Evolutionary conservation across 768 basidiomycete genomes (phyloP).

Genomic region (Xerocomus spinulosus): DNA sequence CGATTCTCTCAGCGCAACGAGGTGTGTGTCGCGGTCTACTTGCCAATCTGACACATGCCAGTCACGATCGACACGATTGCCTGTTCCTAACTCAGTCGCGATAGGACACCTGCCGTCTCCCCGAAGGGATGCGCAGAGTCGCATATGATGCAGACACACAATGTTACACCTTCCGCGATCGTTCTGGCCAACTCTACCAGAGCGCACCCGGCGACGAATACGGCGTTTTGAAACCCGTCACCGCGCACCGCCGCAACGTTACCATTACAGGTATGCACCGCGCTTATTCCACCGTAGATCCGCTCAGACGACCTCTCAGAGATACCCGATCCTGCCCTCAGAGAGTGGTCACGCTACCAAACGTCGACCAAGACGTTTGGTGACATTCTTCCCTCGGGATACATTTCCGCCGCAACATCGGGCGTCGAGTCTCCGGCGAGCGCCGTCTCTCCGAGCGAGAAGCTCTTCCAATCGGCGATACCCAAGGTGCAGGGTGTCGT

Average conservation of each 20-base stretch:
- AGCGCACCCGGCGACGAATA: constrained; percentile 43
- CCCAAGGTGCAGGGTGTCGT: constrained; percentile 41
- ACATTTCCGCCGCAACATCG: constrained; percentile 38
- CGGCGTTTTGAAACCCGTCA: constrained; percentile 39
- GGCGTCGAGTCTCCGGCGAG: constrained; percentile 13
- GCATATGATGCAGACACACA: constrained; percentile 51
- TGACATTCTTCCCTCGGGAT: constrained; percentile 43
- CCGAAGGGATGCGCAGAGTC: constrained; percentile 44
- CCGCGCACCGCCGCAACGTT: constrained; percentile 23
- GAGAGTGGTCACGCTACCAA: constrained; percentile 13
- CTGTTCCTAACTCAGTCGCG: background rate
- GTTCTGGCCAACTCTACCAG: constrained; percentile 40
- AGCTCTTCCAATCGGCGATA: constrained; percentile 30
- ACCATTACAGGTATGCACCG: constrained; percentile 18
- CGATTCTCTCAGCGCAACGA: constrained; percentile 25
- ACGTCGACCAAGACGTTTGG: constrained; percentile 37
- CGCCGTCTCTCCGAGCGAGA: constrained; percentile 24
- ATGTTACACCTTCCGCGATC: constrained; percentile 48
- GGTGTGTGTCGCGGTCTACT: constrained; percentile 9
- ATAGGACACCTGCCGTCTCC: constrained; percentile 35
- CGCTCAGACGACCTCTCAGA: constrained; percentile 15
- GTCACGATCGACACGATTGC: background rate
- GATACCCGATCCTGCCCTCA: constrained; percentile 22
- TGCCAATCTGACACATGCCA: background rate
- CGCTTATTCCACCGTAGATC: background rate